Percentiles rank a stretch among this genome's conserved stretches.
Evolutionary conservation across 805 yeast species (phyloP).

Genomic region (Soucietia sequanensis): DNA sequence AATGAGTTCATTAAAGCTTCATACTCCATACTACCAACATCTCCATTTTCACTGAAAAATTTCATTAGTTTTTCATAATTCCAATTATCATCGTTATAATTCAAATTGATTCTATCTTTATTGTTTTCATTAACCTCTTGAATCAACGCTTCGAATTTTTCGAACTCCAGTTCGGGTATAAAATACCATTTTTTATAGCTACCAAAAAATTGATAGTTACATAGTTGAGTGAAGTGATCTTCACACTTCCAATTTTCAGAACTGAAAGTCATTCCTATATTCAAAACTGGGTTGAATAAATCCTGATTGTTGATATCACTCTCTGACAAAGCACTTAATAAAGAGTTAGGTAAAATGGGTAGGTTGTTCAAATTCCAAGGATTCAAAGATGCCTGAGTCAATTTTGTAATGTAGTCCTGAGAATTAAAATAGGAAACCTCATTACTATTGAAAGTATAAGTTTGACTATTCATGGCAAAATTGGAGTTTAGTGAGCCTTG

Average conservation of each 20-base stretch:
- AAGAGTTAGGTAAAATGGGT: constrained; percentile 47
- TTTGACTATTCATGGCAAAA: not conserved
- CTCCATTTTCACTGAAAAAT: constrained; percentile 14
- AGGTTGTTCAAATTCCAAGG: constrained; percentile 63
- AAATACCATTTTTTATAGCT: constrained; percentile 59
- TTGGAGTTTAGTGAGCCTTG: not conserved
- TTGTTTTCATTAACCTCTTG: constrained; percentile 13
- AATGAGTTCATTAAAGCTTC: constrained; percentile 29
- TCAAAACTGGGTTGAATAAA: constrained; percentile 42
- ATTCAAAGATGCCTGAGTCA: constrained; percentile 23
- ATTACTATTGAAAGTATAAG: constrained; percentile 1
- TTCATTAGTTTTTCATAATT: constrained; percentile 15
- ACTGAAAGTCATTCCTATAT: constrained; percentile 54
- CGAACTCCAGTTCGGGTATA: constrained; percentile 55
- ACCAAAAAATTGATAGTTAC: constrained; percentile 58
- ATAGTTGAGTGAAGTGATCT: constrained; percentile 56
- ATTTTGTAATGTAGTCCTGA: constrained; percentile 15
- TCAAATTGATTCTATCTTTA: constrained; percentile 15
- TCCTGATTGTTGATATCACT: constrained; percentile 44
- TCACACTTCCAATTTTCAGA: constrained; percentile 57
- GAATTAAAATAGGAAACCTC: constrained; percentile 17
- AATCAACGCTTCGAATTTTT: constrained; percentile 48
- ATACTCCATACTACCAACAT: constrained; percentile 17
- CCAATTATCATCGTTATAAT: constrained; percentile 17
- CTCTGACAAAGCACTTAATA: constrained; percentile 44